Conservation (phyloP, 768 basidiomycete species). For the Fomitopsis serialis region DNA sequence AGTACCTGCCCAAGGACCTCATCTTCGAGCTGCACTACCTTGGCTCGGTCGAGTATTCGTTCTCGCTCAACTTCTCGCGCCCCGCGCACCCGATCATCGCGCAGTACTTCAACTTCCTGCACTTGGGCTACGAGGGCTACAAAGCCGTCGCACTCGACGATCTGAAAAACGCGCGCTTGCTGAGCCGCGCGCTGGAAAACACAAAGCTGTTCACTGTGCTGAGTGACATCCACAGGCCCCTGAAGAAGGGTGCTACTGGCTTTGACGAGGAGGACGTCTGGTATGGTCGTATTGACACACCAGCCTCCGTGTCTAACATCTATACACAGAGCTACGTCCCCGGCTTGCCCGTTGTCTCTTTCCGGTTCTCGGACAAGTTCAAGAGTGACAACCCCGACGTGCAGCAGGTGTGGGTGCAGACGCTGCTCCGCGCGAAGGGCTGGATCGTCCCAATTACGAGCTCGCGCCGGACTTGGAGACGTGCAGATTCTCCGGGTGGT, state of each 20-base stretch:
- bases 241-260: conserved; percentile 24
- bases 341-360: conserved; percentile 48
- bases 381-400: conserved; percentile 46
- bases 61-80: conserved; percentile 58
- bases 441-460: conserved; percentile 63
- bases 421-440: conserved; percentile 39
- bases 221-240: conserved; percentile 49
- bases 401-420: conserved; percentile 55
- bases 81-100: conserved; percentile 57
- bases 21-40: conserved; percentile 58
- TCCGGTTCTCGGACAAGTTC: conserved; percentile 52
- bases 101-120: conserved; percentile 61
- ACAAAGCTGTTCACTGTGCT: conserved; percentile 47
- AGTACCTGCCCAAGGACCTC: conserved; percentile 60
- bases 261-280: conserved; percentile 49
- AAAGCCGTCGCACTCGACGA: conserved; percentile 41
- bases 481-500: conserved; percentile 61
- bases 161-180: conserved; percentile 57
- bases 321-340: conserved; percentile 36
- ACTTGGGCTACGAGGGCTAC: conserved; percentile 54
- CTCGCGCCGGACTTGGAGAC: conserved; percentile 46
- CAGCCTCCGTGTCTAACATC: background rate
- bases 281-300: conserved; percentile 27
- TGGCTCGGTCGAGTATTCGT: conserved; percentile 67
- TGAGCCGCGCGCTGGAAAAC: conserved; percentile 57